Conservation (phyloP, 2,329 filamentous ascomycete genomes). For the Chalaropsis thielavioides region DNA sequence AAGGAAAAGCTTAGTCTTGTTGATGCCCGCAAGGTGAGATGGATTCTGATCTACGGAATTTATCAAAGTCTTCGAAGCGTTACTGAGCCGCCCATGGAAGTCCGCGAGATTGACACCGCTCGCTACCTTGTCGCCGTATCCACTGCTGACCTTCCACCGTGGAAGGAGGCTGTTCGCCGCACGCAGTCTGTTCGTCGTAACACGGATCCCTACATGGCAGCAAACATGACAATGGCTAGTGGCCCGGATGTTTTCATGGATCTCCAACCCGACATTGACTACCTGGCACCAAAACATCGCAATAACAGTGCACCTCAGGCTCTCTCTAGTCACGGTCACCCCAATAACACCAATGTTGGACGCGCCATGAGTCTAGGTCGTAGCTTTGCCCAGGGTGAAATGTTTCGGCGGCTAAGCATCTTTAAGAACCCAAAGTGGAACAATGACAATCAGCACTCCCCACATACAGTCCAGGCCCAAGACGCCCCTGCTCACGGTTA, state of each 20-base stretch:
- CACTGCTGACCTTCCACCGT: slow-evolving; percentile 31
- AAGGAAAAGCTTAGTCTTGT: slow-evolving; percentile 27
- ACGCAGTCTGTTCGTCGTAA: slow-evolving; percentile 20
- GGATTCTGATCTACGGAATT: slow-evolving; percentile 60
- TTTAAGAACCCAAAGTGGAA: slow-evolving; percentile 14
- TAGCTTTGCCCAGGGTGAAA: slow-evolving; percentile 16
- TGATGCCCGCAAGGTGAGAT: slow-evolving; percentile 63
- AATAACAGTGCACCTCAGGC: slow-evolving; percentile 13
- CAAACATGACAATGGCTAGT: not conserved
- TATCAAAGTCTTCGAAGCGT: slow-evolving; percentile 58
- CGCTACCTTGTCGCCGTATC: slow-evolving; percentile 42
- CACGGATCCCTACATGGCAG: slow-evolving; percentile 11
- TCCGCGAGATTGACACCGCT: slow-evolving; percentile 40
- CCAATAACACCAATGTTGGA: slow-evolving; percentile 10
- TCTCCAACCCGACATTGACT: slow-evolving; percentile 43
- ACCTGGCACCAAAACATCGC: slow-evolving; percentile 32
- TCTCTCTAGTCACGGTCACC: slow-evolving; percentile 9
- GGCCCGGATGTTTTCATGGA: slow-evolving; percentile 22
- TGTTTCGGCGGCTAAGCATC: slow-evolving; percentile 15
- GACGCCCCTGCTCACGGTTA: not conserved
- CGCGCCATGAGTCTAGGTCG: slow-evolving; percentile 15
- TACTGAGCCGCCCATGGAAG: slow-evolving; percentile 45
- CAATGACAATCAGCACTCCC: not conserved
- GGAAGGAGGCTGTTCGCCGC: slow-evolving; percentile 26
- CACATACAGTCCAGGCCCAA: not conserved